These are phyloP conservation scores for Saccharomyces hybrid DNA, from an alignment of 1,139 yeast genomes.

Conservation along the genomic window DNA sequence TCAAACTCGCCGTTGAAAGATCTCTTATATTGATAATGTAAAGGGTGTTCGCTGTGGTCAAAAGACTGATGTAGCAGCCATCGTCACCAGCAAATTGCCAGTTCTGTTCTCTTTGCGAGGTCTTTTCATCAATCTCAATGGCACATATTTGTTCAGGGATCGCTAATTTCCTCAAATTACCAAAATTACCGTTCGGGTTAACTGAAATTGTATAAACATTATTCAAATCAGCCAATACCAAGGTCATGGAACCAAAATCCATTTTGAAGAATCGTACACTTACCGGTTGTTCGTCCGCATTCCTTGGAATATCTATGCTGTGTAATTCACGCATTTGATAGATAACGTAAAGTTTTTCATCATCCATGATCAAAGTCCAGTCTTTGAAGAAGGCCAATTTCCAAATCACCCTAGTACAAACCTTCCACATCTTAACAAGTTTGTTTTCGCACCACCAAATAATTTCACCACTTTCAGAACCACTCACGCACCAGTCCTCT, in stretches of 20 bases:
- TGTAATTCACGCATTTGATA: conserved; percentile 14
- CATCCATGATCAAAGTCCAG: conserved; percentile 26
- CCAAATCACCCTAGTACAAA: conserved; percentile 21
- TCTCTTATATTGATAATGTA: conserved; percentile 37
- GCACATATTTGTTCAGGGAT: conserved; percentile 39
- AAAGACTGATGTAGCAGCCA: conserved; percentile 44
- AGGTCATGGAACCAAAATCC: conserved; percentile 46
- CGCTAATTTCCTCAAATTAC: conserved; percentile 26
- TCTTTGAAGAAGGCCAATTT: conserved; percentile 23
- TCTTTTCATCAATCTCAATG: conserved; percentile 30
- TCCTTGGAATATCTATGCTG: conserved; percentile 16
- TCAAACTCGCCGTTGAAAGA: conserved; percentile 12
- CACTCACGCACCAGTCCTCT: conserved; percentile 34
- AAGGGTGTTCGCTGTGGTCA: conserved; percentile 34
- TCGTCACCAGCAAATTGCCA: conserved; percentile 44
- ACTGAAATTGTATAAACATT: conserved; percentile 26
- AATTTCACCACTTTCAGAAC: conserved; percentile 36
- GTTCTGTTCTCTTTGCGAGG: conserved; percentile 24
- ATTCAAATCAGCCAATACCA: conserved; percentile 25
- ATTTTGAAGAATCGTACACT: conserved; percentile 31
- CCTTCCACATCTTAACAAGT: conserved; percentile 16
- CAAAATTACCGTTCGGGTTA: conserved; percentile 23
- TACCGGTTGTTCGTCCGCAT: conserved; percentile 5
- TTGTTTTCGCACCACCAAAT: conserved; percentile 34
- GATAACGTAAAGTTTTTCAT: conserved; percentile 19